Evolutionary conservation across 2,329 filamentous ascomycete genomes (phyloP), one percentile per base, ranked within the genome.

Genomic region (Colletotrichum kahawae): DNA sequence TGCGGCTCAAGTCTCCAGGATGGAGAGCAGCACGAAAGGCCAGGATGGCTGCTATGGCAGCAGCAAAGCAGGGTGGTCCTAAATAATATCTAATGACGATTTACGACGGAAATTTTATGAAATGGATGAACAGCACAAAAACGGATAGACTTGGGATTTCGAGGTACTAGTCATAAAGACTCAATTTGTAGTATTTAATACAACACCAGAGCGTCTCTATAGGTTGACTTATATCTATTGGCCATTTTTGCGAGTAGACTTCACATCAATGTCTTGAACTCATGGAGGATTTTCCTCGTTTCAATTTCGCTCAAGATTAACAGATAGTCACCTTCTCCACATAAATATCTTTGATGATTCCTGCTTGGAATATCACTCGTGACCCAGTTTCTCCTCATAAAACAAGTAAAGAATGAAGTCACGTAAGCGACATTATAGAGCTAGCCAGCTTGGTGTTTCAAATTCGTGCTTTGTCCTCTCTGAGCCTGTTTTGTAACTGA

Each of bases 11-110:
- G 57, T 75, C 72, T 38, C 72, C 72, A 2, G 72, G 69, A n/a
- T 75, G 72, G 72, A 67, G 72, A 14, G 72, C 72, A 9, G 72
- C 69, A 18, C 63, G 72, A 7, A 75, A 75, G 24, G 72, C 72
- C 43, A 75, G 51, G 48, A 75, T 75, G 72, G 72, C 63, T 7
- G 72, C 68, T 10, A 69, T 48, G 60, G 66, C 70, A 12, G 70
- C 71, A n/a, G 51, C 71, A 5, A 72, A 59, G 69, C 69, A 67
- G 21, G 63, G 57, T 4, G 69, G 69, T 1, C 48, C 56, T 27
- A 75, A 59, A 71, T 75, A n/a, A 63, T 18, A 66, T 13, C 2
- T 38, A 14, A 71, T 33, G 7, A 71, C 31, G 54, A 57, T 31
- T 57, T 27, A 57, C 27, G 54, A 57, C 9, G 24, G 54, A 13